Base-by-base conservation (phyloP, 805 yeast species). In the Candida oleophila region DNA sequence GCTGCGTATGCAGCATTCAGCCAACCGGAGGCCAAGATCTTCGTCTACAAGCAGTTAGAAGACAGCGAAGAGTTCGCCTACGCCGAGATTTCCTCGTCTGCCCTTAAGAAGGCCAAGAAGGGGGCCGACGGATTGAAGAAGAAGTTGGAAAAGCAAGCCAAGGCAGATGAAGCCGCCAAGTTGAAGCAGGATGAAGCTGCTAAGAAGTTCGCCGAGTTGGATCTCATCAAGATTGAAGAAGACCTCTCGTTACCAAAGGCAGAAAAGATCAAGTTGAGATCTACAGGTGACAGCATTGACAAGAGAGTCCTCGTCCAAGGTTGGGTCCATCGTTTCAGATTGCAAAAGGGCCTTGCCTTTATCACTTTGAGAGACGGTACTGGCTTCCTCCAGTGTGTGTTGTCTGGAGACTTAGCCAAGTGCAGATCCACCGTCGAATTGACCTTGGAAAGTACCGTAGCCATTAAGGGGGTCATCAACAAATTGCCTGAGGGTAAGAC, bases 281-380 rank as follows among this genome's bases (percentile, higher is more conserved):
- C 76, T 8, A 66, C 84, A 43, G 76, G 77, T 48, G 76, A 71
- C 4, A 59, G 68, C 58, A 76, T 89, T 37, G 94, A 82, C 48
- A 56, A 73, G 51, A 82, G 99, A 67, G 89, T 89, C 45, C 64
- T 76, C 46, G 85, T 92, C 38, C 83, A 82, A 54, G 99, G 99
- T 51, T 94, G 99, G 99, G 78, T 94, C 51, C 99, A 94, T 69
- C 85, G 99, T 66, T 76, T 95, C 58, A 85, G 99, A 68, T 57
- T 82, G 38, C 98, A 94, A 69, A 94, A 95, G 74, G 96, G 96
- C 40, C 79, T 89, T 41, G 94, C 87, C 15, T 94, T 94, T 65
- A 65, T 95, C 48, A 94, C 95, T 37, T 74, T 94, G 61, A 85
- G 99, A 75, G 99, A 94, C 65, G 99, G 99, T 57, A 76, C 92